Base-by-base conservation (phyloP, 257 asterid species). In the Verbascum thapsus region DNA sequence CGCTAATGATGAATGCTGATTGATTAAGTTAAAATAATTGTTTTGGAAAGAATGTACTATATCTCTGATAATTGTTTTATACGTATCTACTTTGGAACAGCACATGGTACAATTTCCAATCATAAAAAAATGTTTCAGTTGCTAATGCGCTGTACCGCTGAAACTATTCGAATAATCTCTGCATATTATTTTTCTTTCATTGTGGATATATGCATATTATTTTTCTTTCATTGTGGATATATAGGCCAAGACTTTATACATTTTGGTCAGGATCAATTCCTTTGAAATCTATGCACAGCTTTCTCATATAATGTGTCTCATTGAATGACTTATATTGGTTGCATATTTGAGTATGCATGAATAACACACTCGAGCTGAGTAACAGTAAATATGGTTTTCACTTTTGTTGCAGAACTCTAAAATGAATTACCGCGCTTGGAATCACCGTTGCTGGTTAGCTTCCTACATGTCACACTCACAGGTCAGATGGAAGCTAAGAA, bases 371-470 rank as follows among this genome's bases (percentile, higher is more conserved):
- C 23, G 3, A 57, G 39, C 64, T 41, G 70, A 39, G 19, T 38
- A 35, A 34, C 41, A 30, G 50, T 11, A 15, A 54, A 69, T 55
- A 59, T 62, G 35, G 3, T 65, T 69, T 58, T 51, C 38, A 44
- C 50, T 73, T 63, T 47, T 64, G 64, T 63, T 76, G 69, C 83
- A 94, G 96, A 85, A 73, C 39, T 90, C 89, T 43, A 94, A 94
- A 76, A 94, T 94, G 99, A 94, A 94, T 42, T 90, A 89, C 69
- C 99, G 95, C 64, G 99, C 96, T 74, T 90, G 99, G 99, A 85
- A 80, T 80, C 94, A 94, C 75, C 89, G 90, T 38, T 87, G 88
- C 83, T 94, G 99, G 99, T 74, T 90, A 74, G 96, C 84, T 76
- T 72, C 94, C 68, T 87, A 85, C 88, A 87, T 90, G 97, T 69